Percentiles rank a stretch among this genome's conserved stretches.
phyloP scores from a whole-genome alignment of 805 yeast genomes.

The Saturnispora saitoi region DNA sequence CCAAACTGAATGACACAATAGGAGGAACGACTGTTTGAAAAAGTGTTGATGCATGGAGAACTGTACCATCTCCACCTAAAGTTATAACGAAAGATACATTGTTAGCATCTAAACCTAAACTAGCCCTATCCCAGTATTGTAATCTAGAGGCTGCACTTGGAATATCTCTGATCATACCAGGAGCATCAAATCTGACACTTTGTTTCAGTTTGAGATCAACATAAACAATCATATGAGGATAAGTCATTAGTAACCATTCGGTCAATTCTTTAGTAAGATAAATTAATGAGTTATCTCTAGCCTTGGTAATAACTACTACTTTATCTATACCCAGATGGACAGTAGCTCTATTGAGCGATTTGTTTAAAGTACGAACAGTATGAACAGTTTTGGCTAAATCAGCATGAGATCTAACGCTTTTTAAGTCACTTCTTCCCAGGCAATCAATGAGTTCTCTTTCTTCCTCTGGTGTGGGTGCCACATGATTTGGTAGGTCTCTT shows the following conservation, averaged over 20 bases:
- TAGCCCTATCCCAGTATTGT: conserved; percentile 61
- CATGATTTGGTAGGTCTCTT: neutral
- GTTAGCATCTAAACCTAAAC: conserved; percentile 39
- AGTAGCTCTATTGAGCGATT: conserved; percentile 60
- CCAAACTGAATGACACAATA: conserved; percentile 77
- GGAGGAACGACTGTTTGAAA: conserved; percentile 89
- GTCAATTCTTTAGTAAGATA: conserved; percentile 71
- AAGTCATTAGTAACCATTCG: conserved; percentile 54
- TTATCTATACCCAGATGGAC: conserved; percentile 61
- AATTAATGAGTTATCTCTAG: conserved; percentile 71
- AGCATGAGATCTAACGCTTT: conserved; percentile 58
- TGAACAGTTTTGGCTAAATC: conserved; percentile 74
- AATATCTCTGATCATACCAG: conserved; percentile 39
- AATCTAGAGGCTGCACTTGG: conserved; percentile 39
- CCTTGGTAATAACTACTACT: conserved; percentile 81
- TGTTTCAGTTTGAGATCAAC: conserved; percentile 63
- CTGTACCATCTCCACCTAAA: conserved; percentile 96
- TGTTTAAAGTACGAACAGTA: conserved; percentile 69
- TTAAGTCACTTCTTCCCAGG: conserved; percentile 29
- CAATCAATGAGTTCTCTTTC: conserved; percentile 4
- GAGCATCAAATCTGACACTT: conserved; percentile 56
- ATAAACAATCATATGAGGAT: conserved; percentile 36
- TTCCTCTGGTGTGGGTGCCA: neutral
- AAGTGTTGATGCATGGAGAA: conserved; percentile 75
- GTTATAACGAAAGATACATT: conserved; percentile 73